Evolutionary conservation across 2,329 filamentous ascomycete genomes (phyloP), one percentile per base, ranked within the genome.

Genomic region (Beauveria caledonica): DNA sequence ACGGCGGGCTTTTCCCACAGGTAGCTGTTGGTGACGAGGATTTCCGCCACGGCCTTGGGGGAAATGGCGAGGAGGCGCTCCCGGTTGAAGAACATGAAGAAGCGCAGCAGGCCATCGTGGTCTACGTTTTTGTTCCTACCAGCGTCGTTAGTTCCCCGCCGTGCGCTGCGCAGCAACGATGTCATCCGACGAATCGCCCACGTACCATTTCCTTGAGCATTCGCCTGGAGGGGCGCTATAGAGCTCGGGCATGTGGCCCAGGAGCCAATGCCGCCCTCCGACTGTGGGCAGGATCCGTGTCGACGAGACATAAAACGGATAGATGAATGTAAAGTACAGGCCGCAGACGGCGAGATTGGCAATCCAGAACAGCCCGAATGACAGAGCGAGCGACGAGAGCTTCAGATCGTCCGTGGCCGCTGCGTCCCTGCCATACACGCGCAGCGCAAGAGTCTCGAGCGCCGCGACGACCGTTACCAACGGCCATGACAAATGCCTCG

Each of bases 91-190:
- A 85, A 68, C 29, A 80, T 78, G 15, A 83, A 78, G 68, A 88
- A 91, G 11, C 86, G 82, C 60, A 92, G 83, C 19, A 92, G 67
- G 3, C 88, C 88, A 8, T 89, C 74, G 66, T 92, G 85, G 7
- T 85, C 84, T 44, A 90, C 74, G 2, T 76, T 77, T 54, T 81
- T 76, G 23, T 81, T 71, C 88, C 87, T 84, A 62, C 69, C 40
- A 40, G 75, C 68, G 11, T 42, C 11, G 66, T 80, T 80, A 69
- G 62, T 13, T 51, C 10, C 29, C 29, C 10, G 29, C 29, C 29
- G 10, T 33, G 29, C 39, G 70, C 27, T 36, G 4, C 5, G 5
- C n/a, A 13, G 13, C 5, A 36, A 15, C 29, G 1, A 13, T 13
- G 33, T 36, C 33, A 13, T 15, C 11, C 15, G 13, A 36, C 15